Percentiles rank a stretch among this genome's conserved stretches.
Evolutionary conservation across 371 early-diverging fungal species (phyloP).

Genomic region (Circinella umbellata): DNA sequence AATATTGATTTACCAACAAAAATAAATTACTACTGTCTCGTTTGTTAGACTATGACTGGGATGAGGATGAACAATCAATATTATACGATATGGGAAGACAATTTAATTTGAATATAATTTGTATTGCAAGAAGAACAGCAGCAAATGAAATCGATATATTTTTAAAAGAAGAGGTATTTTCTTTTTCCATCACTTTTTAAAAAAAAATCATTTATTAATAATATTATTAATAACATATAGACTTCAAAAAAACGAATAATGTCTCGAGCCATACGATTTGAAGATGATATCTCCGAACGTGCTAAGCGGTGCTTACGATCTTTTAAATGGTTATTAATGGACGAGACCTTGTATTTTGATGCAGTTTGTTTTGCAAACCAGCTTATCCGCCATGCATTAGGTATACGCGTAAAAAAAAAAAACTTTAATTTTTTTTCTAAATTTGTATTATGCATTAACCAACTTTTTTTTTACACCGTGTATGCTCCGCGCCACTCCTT

Average conservation of each 20-base stretch:
- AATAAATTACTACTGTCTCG: background rate
- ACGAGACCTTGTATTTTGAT: constrained; percentile 6
- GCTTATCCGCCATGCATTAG: constrained; percentile 5
- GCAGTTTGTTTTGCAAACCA: constrained; percentile 6
- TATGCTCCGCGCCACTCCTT: background rate
- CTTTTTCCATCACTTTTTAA: background rate
- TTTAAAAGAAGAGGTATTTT: constrained; percentile 3
- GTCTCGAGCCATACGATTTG: background rate
- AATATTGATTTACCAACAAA: background rate
- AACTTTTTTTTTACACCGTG: no score
- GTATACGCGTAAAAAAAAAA: background rate
- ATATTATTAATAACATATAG: background rate
- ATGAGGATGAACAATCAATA: constrained; percentile 24
- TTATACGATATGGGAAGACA: constrained; percentile 27
- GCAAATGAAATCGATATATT: background rate
- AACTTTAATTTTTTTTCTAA: no score
- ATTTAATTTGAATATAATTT: constrained; percentile 18
- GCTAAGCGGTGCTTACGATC: constrained; percentile 9
- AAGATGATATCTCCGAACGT: constrained; percentile 4
- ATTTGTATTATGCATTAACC: background rate
- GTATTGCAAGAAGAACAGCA: constrained; percentile 2
- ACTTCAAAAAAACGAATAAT: background rate
- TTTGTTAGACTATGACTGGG: constrained; percentile 28
- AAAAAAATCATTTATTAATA: background rate
- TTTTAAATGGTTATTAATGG: constrained; percentile 14